These are phyloP conservation scores for Geranium brycei DNA, from an alignment of 345 rosid species.

Conservation along the genomic window DNA sequence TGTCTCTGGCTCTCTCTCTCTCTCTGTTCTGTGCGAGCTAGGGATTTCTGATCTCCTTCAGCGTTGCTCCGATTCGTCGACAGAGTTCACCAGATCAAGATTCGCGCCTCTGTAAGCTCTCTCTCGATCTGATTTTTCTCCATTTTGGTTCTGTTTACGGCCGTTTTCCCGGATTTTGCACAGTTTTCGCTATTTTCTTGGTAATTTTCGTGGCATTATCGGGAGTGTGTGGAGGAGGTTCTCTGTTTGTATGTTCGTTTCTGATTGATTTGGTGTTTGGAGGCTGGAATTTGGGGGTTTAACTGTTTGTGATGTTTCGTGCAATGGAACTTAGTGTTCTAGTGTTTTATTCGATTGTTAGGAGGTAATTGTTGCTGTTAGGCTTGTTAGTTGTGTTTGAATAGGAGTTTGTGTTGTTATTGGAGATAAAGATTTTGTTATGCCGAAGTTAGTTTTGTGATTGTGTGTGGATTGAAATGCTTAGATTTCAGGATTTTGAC, in stretches of 20 bases:
- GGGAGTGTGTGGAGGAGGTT: neutral
- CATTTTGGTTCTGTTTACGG: constrained; percentile 1
- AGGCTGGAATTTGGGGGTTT: neutral
- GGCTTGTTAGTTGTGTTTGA: neutral
- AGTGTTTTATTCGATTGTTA: neutral
- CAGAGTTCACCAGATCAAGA: constrained; percentile 34
- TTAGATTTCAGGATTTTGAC: neutral
- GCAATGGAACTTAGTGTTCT: neutral
- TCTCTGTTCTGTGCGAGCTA: constrained; percentile 11
- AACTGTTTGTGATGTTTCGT: neutral
- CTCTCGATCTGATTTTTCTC: constrained; percentile 10
- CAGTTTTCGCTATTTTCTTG: neutral
- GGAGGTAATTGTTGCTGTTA: neutral
- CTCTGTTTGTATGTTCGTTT: neutral
- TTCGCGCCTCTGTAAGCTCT: constrained; percentile 44
- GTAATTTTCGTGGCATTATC: neutral
- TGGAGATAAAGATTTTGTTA: neutral
- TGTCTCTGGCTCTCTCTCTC: constrained; percentile 3
- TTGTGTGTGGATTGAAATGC: neutral
- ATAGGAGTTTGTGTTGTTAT: neutral
- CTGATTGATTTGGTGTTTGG: neutral
- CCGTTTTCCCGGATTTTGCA: neutral
- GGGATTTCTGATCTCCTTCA: constrained; percentile 9
- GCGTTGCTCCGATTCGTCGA: constrained; percentile 12
- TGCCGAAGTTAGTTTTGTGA: neutral